Conservation (phyloP, 2,329 filamentous ascomycete species). For the Pseudogymnoascus sp. region DNA sequence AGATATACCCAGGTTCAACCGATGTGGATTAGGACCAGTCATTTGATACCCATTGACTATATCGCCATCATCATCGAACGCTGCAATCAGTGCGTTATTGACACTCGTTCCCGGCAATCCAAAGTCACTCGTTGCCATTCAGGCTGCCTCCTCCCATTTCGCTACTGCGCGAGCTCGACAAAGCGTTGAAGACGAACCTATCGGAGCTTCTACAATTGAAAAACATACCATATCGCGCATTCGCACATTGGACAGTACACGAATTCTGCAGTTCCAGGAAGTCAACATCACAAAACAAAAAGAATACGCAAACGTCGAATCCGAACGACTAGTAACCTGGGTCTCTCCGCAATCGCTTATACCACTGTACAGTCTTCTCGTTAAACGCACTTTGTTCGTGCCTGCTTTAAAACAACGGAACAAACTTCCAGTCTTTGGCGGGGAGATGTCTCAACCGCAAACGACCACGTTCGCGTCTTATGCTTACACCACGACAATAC, state of each 20-base stretch:
- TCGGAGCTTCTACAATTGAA: background rate
- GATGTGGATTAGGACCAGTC: no score
- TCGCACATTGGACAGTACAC: background rate
- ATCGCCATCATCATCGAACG: background rate
- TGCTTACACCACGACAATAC: background rate
- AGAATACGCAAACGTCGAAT: no score
- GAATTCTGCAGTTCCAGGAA: background rate
- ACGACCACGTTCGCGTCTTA: background rate
- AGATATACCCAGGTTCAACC: no score
- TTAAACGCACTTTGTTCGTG: slow-evolving; percentile 4
- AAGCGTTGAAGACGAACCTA: background rate
- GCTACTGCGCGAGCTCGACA: background rate
- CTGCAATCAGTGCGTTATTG: background rate
- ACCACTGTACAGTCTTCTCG: background rate
- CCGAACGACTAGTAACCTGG: background rate
- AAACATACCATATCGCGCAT: background rate
- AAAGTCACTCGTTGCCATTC: background rate
- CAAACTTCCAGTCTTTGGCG: slow-evolving; percentile 1
- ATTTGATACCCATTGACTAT: no score
- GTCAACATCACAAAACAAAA: no score
- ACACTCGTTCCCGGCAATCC: background rate
- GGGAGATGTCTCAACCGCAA: slow-evolving; percentile 9
- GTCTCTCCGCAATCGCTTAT: background rate
- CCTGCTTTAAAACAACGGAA: background rate
- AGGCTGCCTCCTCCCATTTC: background rate